phyloP scores from a whole-genome alignment of 441 rosid genomes.

The Cnidoscolus chayamansa region DNA sequence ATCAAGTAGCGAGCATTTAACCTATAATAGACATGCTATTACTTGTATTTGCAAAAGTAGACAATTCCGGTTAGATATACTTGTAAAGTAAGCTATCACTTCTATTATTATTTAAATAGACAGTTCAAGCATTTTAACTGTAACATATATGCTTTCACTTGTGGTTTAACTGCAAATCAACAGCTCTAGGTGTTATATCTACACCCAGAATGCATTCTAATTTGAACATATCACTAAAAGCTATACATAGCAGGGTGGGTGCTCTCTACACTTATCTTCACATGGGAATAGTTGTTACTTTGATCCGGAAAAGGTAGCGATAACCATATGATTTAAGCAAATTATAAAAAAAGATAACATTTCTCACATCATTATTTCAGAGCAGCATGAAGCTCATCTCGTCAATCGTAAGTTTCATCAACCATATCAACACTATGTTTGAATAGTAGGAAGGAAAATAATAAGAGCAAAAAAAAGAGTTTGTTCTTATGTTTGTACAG shows the following conservation, averaged over 20 bases:
- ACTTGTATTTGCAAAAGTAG: not conserved
- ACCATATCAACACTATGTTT: not conserved
- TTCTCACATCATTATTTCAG: not conserved
- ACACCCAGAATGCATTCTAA: not conserved
- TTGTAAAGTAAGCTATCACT: no score
- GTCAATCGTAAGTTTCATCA: not conserved
- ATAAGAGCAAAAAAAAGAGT: no score
- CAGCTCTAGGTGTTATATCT: not conserved
- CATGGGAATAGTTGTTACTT: not conserved
- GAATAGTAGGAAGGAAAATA: no score
- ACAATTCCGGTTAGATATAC: not conserved
- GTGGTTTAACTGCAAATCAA: not conserved
- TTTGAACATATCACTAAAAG: not conserved
- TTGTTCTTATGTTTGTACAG: no score
- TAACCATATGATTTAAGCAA: not conserved
- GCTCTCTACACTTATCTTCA: constrained; percentile 4
- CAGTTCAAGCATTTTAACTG: not conserved
- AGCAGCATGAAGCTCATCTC: not conserved
- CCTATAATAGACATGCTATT: not conserved
- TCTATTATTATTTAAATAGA: no score
- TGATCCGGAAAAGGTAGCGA: not conserved
- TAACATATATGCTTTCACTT: not conserved
- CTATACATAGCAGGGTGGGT: not conserved
- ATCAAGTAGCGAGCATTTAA: not conserved
- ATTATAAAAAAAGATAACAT: not conserved